These are phyloP conservation scores for Aspergillus bridgeri DNA, from an alignment of 495 filamentous ascomycete genomes.

Conservation along the genomic window DNA sequence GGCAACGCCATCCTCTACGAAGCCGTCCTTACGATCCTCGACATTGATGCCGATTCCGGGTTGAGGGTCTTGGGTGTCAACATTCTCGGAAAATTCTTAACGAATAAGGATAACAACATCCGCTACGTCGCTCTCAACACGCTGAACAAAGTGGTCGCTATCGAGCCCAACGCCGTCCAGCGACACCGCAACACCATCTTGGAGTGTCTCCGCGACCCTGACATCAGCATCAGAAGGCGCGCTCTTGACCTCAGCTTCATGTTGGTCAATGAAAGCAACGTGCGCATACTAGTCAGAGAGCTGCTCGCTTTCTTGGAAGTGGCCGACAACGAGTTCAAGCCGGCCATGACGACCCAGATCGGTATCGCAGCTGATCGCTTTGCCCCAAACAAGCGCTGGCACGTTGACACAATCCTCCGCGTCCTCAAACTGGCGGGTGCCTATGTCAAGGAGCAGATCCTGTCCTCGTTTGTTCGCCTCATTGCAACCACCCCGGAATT, in stretches of 20 bases:
- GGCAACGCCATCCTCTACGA: conserved; percentile 98
- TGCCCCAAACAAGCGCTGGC: conserved; percentile 96
- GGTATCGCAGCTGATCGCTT: conserved; percentile 94
- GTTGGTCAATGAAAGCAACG: conserved; percentile 93
- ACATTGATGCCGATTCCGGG: conserved; percentile 96
- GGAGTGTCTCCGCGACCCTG: conserved; percentile 94
- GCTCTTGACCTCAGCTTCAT: conserved; percentile 97
- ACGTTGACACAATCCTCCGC: conserved; percentile 95
- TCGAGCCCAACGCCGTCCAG: conserved; percentile 96
- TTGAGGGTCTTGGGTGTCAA: conserved; percentile 93
- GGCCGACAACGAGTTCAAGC: conserved; percentile 97
- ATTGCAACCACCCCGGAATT: conserved; percentile 92
- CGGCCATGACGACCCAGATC: conserved; percentile 94
- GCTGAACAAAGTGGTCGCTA: conserved; percentile 94
- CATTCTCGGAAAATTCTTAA: conserved; percentile 94
- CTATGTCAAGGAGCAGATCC: conserved; percentile 95
- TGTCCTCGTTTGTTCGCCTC: conserved; percentile 93
- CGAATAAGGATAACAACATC: conserved; percentile 98
- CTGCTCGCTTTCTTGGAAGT: conserved; percentile 92
- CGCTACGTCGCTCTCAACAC: conserved; percentile 97
- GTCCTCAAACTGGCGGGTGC: conserved; percentile 91
- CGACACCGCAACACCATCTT: conserved; percentile 95
- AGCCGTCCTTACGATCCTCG: conserved; percentile 92
- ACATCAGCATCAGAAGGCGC: conserved; percentile 93
- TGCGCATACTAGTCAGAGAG: conserved; percentile 87